These are phyloP conservation scores for Polyrhizophydium stewartii DNA, from an alignment of 371 early-diverging fungal genomes.

Conservation along the genomic window DNA sequence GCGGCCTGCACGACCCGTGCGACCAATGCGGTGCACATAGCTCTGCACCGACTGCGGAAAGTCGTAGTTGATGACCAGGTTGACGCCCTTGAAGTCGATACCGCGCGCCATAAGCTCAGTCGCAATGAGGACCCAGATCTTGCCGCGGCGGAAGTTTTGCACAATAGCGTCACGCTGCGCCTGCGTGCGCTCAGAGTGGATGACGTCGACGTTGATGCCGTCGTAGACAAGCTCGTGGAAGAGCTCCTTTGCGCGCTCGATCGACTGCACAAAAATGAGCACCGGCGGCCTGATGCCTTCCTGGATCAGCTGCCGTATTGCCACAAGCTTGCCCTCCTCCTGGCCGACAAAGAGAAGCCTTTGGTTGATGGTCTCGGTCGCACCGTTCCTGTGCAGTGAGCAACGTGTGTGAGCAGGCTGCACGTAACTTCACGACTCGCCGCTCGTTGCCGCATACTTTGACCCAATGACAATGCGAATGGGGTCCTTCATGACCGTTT, in stretches of 20 bases:
- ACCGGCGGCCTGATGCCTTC: constrained; percentile 87
- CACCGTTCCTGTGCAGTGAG: constrained; percentile 67
- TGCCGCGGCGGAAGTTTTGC: constrained; percentile 82
- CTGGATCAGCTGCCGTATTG: constrained; percentile 82
- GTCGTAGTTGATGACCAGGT: constrained; percentile 91
- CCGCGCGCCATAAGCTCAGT: constrained; percentile 93
- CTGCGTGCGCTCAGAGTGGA: constrained; percentile 89
- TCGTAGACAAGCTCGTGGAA: constrained; percentile 95
- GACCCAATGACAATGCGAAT: constrained; percentile 86
- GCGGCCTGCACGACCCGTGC: constrained; percentile 97
- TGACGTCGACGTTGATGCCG: constrained; percentile 94
- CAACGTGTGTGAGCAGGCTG: not conserved
- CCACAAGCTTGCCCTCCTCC: constrained; percentile 91
- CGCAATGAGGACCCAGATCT: constrained; percentile 92
- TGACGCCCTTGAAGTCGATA: constrained; percentile 90
- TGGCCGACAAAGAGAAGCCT: constrained; percentile 87
- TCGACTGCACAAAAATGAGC: constrained; percentile 92
- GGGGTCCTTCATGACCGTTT: constrained; percentile 83
- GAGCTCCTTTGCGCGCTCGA: constrained; percentile 91
- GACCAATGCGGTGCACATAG: constrained; percentile 98
- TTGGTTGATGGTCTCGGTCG: constrained; percentile 88
- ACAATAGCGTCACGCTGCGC: constrained; percentile 89
- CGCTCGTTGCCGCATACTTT: constrained; percentile 46
- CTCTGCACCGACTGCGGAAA: constrained; percentile 90
- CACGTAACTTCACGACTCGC: not conserved